These are phyloP conservation scores for Mrakia blollopis DNA, from an alignment of 768 basidiomycete species.

Conservation along the genomic window DNA sequence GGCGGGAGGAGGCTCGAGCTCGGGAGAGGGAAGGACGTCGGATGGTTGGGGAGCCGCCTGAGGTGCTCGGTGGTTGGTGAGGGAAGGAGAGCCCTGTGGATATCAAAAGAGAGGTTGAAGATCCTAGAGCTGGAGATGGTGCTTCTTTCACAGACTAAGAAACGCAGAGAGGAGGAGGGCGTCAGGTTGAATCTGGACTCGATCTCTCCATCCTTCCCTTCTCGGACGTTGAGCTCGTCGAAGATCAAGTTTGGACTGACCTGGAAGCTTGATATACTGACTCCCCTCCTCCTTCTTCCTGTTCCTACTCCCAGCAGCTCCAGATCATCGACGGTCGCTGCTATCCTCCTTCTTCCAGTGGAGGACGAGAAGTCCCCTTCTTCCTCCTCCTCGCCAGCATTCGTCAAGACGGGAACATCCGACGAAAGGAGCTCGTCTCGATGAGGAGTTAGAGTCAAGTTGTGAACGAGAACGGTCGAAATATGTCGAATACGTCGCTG, in stretches of 20 bases:
- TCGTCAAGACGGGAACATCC: neutral
- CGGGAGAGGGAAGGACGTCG: constrained; percentile 26
- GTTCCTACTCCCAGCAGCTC: constrained; percentile 13
- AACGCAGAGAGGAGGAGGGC: neutral
- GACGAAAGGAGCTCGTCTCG: constrained; percentile 28
- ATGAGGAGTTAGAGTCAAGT: constrained; percentile 29
- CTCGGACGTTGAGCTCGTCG: neutral
- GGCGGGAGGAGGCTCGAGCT: constrained; percentile 21
- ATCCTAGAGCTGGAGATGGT: neutral
- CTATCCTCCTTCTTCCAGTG: neutral
- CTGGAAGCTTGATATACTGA: neutral
- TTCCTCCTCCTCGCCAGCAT: neutral
- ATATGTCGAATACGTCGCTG: constrained; percentile 30
- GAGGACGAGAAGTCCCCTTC: neutral
- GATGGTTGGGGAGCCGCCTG: neutral
- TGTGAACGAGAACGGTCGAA: constrained; percentile 15
- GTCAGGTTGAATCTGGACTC: neutral
- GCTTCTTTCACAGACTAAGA: neutral
- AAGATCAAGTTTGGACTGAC: neutral
- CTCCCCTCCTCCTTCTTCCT: neutral
- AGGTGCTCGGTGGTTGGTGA: neutral
- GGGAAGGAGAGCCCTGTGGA: neutral
- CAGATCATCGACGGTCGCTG: constrained; percentile 25
- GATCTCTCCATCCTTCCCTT: neutral
- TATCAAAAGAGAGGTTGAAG: neutral